Evolutionary conservation across 495 filamentous ascomycete species (phyloP), one percentile per base, ranked within the genome.

Genomic region (Daldinia childiae): DNA sequence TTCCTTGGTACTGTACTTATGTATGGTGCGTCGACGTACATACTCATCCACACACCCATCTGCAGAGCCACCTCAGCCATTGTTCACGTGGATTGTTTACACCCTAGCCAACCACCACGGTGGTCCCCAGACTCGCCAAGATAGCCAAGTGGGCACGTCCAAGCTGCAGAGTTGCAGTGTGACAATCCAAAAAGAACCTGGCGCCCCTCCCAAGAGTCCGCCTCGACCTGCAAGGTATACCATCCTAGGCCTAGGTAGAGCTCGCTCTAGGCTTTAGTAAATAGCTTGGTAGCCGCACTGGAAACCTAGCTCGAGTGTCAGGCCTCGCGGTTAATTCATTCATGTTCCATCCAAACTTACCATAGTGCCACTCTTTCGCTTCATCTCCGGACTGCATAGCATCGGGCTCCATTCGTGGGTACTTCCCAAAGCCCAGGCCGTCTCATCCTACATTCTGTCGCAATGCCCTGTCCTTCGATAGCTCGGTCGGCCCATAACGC

Each of bases 51-150:
- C 69, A 62, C 56, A 51, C 57, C 50, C 24, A 65, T 68, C 65
- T 73, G 70, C 70, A 73, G 70, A 69, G 70, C 64, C 70, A 73
- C 70, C 70, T 73, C 70, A 73, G 57, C 70, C 61, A 73, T 45
- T 41, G 70, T 73, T 73, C 70, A 73, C 70, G 70, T 73, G 70
- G 70, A 64, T 68, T 43, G 58, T 57, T 64, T 27, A 50, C 56
- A 64, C 60, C 64, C 64, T 59, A 55, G 64, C 48, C 48, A 27
- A 61, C 36, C 60, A 54, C 60, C 64, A 66, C 55, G 56, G 64
- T 59, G 45, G 69, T 72, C 69, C 64, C 70, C 70, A 73, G 70
- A 73, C 70, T 73, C 41, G 70, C 70, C 70, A 73, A 73, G 70
- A 72, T 62, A 14, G 61, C 50, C 60, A 68, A 73, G 66, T 73